Evolutionary conservation across 2,329 filamentous ascomycete genomes (phyloP), one percentile per base, ranked within the genome.

Genomic region (Metarhizium humberi): DNA sequence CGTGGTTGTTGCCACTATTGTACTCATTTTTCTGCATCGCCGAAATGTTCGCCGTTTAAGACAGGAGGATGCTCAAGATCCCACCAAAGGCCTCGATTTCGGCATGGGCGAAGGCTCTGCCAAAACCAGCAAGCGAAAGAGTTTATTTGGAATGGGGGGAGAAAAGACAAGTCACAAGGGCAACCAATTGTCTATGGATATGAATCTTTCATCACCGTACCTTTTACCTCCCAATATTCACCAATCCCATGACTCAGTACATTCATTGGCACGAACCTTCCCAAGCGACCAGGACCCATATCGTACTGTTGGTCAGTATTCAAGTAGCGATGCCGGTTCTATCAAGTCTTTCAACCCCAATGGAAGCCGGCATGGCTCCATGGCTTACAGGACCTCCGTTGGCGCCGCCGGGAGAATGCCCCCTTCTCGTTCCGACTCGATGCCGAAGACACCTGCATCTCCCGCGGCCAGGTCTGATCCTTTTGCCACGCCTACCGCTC

Each of bases 71-170:
- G 78, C 80, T 18, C 84, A 87, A 59, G 92, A 96, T 70, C 89
- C 90, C 62, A 90, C 95, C 71, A 92, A 87, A 66, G 94, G 90
- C 0, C 79, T 97, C 66, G 94, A 99, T 69, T 99, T 96, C 67
- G 94, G 94, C 40, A 72, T 96, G 66, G 90, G 73, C 42, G 73
- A 87, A 55, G 70, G 75, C 53, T 67, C 61, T 76, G 60, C 72
- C 16, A 71, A 70, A 62, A 66, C 64, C 50, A 60, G 66, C 49
- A 66, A 64, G 58, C 69, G 69, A 32, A 68, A 63, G 63, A 70
- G 65, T 53, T 49, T 67, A 29, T 69, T 72, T 34, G 84, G 83
- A 49, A 78, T 72, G 18, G 84, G 83, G 49, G 78, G 75, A 30
- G 78, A 89, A 65, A 84, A 84, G 67, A 69, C 73, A 25, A 59